Conservation (phyloP, 208 protist species). For the Trypanosoma brucei region DNA sequence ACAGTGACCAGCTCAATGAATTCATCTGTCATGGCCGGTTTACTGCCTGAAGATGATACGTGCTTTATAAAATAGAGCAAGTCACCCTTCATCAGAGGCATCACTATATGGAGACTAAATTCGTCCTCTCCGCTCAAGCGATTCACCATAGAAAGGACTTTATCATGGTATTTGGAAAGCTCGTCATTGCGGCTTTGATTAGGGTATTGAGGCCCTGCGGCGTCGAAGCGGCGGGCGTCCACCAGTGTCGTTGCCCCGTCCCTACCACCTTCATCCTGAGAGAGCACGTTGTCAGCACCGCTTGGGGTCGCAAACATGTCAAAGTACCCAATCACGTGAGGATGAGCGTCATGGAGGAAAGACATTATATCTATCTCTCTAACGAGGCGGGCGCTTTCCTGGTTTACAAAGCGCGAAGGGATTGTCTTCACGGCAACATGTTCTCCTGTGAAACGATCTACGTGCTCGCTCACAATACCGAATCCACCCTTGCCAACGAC, state of each 20-base stretch:
- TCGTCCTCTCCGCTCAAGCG: conserved; percentile 32
- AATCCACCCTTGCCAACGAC: conserved; percentile 94
- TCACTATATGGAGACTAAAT: conserved; percentile 88
- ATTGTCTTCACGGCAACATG: conserved; percentile 92
- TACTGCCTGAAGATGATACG: conserved; percentile 4
- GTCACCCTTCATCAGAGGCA: conserved; percentile 84
- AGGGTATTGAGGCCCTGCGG: conserved; percentile 30
- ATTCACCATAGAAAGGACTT: conserved; percentile 25
- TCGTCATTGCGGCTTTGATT: conserved; percentile 26
- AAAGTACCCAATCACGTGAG: conserved; percentile 92
- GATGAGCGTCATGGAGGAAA: conserved; percentile 91
- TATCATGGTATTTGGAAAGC: conserved; percentile 34
- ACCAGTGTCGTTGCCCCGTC: background rate
- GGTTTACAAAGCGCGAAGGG: conserved; percentile 73
- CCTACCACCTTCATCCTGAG: background rate
- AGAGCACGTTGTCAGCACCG: conserved; percentile 39
- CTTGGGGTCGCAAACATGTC: conserved; percentile 93
- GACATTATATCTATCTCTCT: conserved; percentile 96
- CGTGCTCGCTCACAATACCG: conserved; percentile 95
- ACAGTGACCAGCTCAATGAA: conserved; percentile 57
- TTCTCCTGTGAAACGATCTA: conserved; percentile 59
- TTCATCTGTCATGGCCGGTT: conserved; percentile 26
- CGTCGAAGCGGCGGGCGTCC: conserved; percentile 28
- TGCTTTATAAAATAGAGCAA: conserved; percentile 69
- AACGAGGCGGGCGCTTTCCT: conserved; percentile 90